Conservation (phyloP, 2,329 filamentous ascomycete species). For the Fusarium falciforme region DNA sequence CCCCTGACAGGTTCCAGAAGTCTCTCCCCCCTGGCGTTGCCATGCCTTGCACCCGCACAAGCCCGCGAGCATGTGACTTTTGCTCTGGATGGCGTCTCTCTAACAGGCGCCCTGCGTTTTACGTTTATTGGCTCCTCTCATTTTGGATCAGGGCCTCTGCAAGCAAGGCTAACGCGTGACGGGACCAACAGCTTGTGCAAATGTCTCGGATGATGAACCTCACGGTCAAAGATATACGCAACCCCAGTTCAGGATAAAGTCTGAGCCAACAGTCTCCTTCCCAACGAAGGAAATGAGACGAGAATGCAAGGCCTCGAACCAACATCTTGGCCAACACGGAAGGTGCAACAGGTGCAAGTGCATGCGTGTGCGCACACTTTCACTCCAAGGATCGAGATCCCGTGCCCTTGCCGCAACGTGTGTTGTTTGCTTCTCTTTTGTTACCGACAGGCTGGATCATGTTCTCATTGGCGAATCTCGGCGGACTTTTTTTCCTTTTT, state of each 20-base stretch:
- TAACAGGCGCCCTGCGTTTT: constrained; percentile 18
- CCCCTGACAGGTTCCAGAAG: constrained; percentile 19
- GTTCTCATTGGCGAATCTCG: constrained; percentile 5
- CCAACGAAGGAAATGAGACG: not conserved
- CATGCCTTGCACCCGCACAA: constrained; percentile 41
- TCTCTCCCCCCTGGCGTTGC: not conserved
- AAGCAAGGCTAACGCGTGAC: not conserved
- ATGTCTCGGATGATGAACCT: constrained; percentile 5
- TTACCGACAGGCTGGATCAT: constrained; percentile 11
- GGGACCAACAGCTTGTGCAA: not conserved
- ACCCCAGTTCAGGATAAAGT: not conserved
- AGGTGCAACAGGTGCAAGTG: not conserved
- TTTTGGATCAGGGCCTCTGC: not conserved
- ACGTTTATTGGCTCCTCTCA: constrained; percentile 15
- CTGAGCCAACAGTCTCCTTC: not conserved
- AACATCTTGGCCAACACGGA: not conserved
- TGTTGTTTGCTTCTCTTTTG: constrained; percentile 20
- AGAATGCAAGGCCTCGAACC: not conserved
- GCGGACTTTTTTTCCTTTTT: not conserved
- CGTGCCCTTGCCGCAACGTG: not conserved
- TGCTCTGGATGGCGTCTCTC: constrained; percentile 17
- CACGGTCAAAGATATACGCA: not conserved
- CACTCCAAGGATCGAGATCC: constrained; percentile 11
- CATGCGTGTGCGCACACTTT: not conserved
- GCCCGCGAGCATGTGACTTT: constrained; percentile 40